Conservation (phyloP, 2,329 filamentous ascomycete genomes). For the Botrytis fabae region DNA sequence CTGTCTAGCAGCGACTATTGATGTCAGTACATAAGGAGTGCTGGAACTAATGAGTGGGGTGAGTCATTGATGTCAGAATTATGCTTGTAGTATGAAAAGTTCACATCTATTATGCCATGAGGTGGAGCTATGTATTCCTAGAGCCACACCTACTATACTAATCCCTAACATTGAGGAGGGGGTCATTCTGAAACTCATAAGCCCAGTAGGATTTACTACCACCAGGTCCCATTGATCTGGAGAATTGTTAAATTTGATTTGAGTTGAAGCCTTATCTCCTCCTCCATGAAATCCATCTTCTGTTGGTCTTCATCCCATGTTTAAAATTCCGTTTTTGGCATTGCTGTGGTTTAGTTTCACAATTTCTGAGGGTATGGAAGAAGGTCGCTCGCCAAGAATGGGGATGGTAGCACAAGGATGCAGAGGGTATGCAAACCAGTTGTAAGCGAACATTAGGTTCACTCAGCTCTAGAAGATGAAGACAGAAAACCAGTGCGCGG, state of each 20-base stretch:
- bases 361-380: not conserved
- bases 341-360: not conserved
- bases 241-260: not conserved
- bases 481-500: not conserved
- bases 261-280: not conserved
- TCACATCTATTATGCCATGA: not conserved
- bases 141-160: not conserved
- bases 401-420: not conserved
- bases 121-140: not conserved
- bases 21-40: not conserved
- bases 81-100: not conserved
- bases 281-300: not conserved
- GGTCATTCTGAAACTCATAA: not conserved
- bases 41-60: not conserved
- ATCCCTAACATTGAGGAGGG: not conserved
- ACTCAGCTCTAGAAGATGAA: not conserved
- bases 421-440: not conserved
- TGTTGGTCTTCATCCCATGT: not conserved
- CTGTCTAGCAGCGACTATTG: not conserved
- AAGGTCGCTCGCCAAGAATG: not conserved
- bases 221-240: not conserved
- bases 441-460: not conserved
- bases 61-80: not conserved
- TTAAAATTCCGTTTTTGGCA: fast-evolving
- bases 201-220: too few relatives aligned